Conservation (phyloP, 139 green algal species). For the Chlorella vulgaris region DNA sequence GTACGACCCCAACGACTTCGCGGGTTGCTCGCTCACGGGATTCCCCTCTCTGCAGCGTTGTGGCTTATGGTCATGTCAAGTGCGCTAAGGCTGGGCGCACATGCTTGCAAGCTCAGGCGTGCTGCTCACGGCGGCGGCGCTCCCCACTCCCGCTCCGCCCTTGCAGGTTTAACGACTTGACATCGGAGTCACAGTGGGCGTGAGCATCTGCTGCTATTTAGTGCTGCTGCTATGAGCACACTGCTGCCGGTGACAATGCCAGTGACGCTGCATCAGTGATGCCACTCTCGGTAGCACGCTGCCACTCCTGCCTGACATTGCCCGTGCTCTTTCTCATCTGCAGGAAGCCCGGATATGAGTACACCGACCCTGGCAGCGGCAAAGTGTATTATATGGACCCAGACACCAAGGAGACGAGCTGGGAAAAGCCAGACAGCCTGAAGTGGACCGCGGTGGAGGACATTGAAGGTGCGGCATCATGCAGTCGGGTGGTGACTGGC, state of each 20-base stretch:
- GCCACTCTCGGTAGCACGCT: too few relatives aligned
- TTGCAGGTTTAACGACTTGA: not conserved
- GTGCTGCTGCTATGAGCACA: not conserved
- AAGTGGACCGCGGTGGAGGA: not conserved
- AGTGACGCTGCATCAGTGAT: not conserved
- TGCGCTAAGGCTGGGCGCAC: not conserved
- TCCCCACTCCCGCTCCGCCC: too few relatives aligned
- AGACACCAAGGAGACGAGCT: constrained; percentile 9
- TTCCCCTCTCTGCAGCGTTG: too few relatives aligned
- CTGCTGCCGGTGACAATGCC: not conserved
- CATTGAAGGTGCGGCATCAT: not conserved
- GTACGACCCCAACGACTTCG: not conserved
- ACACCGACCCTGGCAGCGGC: not conserved
- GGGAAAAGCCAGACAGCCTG: constrained; percentile 4
- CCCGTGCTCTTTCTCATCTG: too few relatives aligned
- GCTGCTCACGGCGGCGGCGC: too few relatives aligned
- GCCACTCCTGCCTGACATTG: too few relatives aligned
- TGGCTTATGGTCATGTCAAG: not conserved
- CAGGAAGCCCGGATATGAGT: constrained; percentile 1
- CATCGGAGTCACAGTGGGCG: not conserved
- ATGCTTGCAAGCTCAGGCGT: not conserved
- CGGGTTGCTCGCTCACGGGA: too few relatives aligned
- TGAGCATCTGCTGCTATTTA: not conserved
- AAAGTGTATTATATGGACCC: constrained; percentile 5
- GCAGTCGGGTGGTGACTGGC: too few relatives aligned